Base-by-base conservation (phyloP, 176 grass and related monocot genomes). In the Tillandsia fasciculata region DNA sequence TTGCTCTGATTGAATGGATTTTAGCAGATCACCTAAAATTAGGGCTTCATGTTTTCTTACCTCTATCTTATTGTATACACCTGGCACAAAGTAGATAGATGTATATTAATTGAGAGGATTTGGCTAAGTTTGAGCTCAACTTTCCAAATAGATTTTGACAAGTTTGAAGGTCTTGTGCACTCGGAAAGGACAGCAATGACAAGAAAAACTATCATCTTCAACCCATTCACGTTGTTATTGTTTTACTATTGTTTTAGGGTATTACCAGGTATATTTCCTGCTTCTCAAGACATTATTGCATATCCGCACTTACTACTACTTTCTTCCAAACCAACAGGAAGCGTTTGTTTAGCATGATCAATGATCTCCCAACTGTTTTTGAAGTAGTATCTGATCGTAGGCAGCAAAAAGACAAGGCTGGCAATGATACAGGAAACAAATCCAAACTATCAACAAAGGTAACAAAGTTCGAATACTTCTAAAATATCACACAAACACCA, bases 291-390 rank as follows among this genome's bases (percentile, higher is more conserved):
- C 33, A 42, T 42, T 33, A 33, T 33, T 42, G 33, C 33, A 42
- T 7, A 42, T 42, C 33, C 6, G 33, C 33, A 42, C 33, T 42
- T 42, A 42, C 33, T 42, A 42, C 33, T 61, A 23, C 11, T 18
- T 6, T 61, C 13, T 22, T 61, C 10, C 56, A 61, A 61, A 61
- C 56, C n/a, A 23, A 61, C 87, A 99, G 95, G 90, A 94, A 94
- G 67, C 84, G 84, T 73, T 88, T 94, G 65, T 99, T 94, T 49
- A 80, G 84, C 70, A 90, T 94, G 87, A 90, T 99, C 72, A 93
- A 94, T 84, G 95, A 99, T 52, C 81, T 90, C 64, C 72, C 95
- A 52, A 94, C 95, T 8, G 87, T 93, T 51, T 99, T 81, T 72
- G 95, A 99, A 85, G 87, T 94, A 10, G 78, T 92, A 15, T 74